Evolutionary conservation across 1,284 basidiomycete species (phyloP).

Genomic region (Tausonia pullulans): DNA sequence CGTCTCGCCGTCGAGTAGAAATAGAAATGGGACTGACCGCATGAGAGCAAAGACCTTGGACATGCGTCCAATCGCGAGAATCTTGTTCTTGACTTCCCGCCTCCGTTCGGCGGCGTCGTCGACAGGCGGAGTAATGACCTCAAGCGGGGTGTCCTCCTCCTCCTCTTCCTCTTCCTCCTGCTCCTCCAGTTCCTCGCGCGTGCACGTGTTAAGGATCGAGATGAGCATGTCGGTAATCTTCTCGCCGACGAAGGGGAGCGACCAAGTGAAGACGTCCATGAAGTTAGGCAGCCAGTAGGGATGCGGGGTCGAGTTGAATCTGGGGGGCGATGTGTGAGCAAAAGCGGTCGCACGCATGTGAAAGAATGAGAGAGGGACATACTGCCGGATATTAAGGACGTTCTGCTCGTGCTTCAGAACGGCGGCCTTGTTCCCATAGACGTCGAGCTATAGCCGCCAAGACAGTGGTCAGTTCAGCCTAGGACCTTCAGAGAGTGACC

Average conservation of each 20-base stretch:
- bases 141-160: background rate
- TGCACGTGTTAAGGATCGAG: slow-evolving; percentile 84
- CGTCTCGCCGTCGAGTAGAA: too few species aligned
- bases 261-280: slow-evolving; percentile 99
- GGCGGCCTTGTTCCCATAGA: slow-evolving; percentile 96
- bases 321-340: slow-evolving; percentile 27
- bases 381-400: slow-evolving; percentile 71
- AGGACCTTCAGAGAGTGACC: background rate
- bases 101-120: slow-evolving; percentile 33
- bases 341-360: background rate
- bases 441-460: slow-evolving; percentile 47
- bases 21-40: slow-evolving; percentile 46
- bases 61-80: slow-evolving; percentile 94
- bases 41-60: slow-evolving; percentile 89
- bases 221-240: slow-evolving; percentile 97
- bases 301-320: slow-evolving; percentile 92
- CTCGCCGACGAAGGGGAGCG: slow-evolving; percentile 93
- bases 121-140: background rate
- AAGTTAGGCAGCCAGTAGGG: slow-evolving; percentile 98
- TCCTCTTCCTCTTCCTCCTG: slow-evolving; percentile 51
- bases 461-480: slow-evolving; percentile 6
- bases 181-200: slow-evolving; percentile 87
- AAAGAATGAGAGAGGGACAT: background rate
- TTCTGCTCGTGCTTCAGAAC: slow-evolving; percentile 95
- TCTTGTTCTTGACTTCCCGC: slow-evolving; percentile 92